Base-by-base conservation (phyloP, 495 filamentous ascomycete species). In the Annulohypoxylon moriforme region DNA sequence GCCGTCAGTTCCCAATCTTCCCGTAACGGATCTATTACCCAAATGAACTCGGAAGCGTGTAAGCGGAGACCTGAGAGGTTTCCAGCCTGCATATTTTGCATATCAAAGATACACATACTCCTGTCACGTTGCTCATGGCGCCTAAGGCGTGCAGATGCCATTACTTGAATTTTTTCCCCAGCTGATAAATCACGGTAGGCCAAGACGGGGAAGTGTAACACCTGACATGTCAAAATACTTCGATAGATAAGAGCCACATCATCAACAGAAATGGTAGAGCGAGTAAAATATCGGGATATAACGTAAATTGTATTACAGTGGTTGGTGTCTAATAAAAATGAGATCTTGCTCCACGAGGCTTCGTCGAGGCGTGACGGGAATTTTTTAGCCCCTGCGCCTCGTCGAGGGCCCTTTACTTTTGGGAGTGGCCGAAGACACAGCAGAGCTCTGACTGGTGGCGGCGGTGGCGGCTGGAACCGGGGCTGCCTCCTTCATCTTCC, bases 381-480 rank as follows among this genome's bases (percentile, higher is more conserved):
- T 55, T 60, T 72, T 79, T 72, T 79, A 87, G 61, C 84, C 85
- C 50, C 85, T 82, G 64, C 85, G 83, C 42, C 85, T 80, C n/a
- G 85, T 88, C 6, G 85, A 84, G 14, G 85, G 84, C 38, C 79
- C 83, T 72, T 86, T 87, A 60, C 69, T 77, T 75, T 80, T 83
- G 4, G 84, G 78, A 10, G 81, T 82, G 3, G 76, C 69, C 3
- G 80, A 78, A 31, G 84, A 78, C 14, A 71, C 67, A 1, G 74
- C 77, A 38, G 81, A 72, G 3, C 71, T 52, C 24, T 69, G 42
- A 7, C 56, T 29, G 3, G 3, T 29, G 27, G 6, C 27, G n/a
- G n/a, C 36, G 40, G 61, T 61, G 24, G 61, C 47, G 47, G n/a
- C 79, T 50, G 53, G 53, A 46, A 60, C 58, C 27, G 65, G 68